Percentiles rank a stretch among this genome's conserved stretches.
Conservation (phyloP, 495 filamentous ascomycete genomes). For the Neurospora discreta region DNA sequence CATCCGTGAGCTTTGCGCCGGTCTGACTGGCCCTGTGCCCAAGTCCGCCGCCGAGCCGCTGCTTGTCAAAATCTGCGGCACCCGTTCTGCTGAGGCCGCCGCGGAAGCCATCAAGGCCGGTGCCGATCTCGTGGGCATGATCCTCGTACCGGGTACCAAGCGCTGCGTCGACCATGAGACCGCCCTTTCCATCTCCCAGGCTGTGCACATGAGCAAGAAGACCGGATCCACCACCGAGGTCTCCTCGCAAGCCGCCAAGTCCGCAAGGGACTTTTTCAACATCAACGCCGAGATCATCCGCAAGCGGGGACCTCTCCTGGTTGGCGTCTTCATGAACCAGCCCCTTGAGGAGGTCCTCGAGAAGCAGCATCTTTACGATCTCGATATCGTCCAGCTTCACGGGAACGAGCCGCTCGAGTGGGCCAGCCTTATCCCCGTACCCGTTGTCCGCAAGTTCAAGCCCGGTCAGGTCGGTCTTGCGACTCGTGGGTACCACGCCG, state of each 20-base stretch:
- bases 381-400: slow-evolving; percentile 92
- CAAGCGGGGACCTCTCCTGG: slow-evolving; percentile 56
- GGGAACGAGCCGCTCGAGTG: slow-evolving; percentile 88
- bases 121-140: slow-evolving; percentile 88
- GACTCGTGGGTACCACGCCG: slow-evolving; percentile 65
- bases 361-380: slow-evolving; percentile 59
- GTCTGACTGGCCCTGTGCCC: slow-evolving; percentile 23
- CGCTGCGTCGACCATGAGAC: slow-evolving; percentile 66
- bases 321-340: slow-evolving; percentile 91
- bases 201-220: slow-evolving; percentile 43
- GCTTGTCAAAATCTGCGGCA: slow-evolving; percentile 96
- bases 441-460: slow-evolving; percentile 74
- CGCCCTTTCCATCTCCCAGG: slow-evolving; percentile 67
- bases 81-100: slow-evolving; percentile 71
- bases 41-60: slow-evolving; percentile 25
- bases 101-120: slow-evolving; percentile 72
- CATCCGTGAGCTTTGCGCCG: slow-evolving; percentile 67
- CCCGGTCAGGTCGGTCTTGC: slow-evolving; percentile 60
- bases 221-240: slow-evolving; percentile 12
- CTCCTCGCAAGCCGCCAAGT: not conserved
- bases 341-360: slow-evolving; percentile 68
- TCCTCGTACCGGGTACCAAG: slow-evolving; percentile 70
- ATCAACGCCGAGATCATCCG: slow-evolving; percentile 25
- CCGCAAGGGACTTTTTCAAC: slow-evolving; percentile 36
- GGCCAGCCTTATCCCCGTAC: slow-evolving; percentile 75